These are phyloP conservation scores for Puccinellia tenuiflora DNA, from an alignment of 176 grass and related monocot genomes.

Conservation along the genomic window DNA sequence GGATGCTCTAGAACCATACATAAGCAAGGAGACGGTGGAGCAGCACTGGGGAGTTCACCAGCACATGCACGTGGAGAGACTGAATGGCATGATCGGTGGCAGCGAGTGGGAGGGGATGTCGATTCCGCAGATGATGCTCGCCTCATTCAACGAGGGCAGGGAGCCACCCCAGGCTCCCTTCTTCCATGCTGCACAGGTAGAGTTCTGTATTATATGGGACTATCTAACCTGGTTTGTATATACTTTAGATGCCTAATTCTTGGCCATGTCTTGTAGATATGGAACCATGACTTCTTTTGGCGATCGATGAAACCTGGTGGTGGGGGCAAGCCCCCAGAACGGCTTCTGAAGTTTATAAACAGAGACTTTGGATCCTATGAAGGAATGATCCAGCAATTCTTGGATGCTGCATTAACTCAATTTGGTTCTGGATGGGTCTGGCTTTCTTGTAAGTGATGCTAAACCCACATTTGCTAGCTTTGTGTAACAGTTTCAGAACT, in stretches of 20 bases:
- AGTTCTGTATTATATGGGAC: background rate
- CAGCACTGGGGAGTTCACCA: constrained; percentile 80
- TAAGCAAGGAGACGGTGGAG: constrained; percentile 69
- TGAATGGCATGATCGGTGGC: constrained; percentile 61
- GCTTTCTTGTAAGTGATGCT: constrained; percentile 74
- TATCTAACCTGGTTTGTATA: background rate
- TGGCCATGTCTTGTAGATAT: constrained; percentile 39
- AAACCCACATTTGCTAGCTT: background rate
- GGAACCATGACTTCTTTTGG: constrained; percentile 99
- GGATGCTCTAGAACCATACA: constrained; percentile 76
- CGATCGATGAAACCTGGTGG: constrained; percentile 68
- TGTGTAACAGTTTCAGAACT: background rate
- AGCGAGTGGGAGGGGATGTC: constrained; percentile 71
- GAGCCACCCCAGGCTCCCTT: constrained; percentile 55
- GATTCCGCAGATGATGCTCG: constrained; percentile 56
- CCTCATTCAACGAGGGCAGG: constrained; percentile 73
- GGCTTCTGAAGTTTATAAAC: constrained; percentile 57
- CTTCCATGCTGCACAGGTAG: constrained; percentile 72
- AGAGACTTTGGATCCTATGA: constrained; percentile 86
- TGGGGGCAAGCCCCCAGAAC: constrained; percentile 48
- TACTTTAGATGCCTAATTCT: background rate
- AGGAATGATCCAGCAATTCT: constrained; percentile 48
- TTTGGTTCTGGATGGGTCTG: constrained; percentile 97
- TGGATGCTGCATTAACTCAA: constrained; percentile 62
- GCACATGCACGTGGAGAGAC: constrained; percentile 48